Conservation (phyloP, 192 early-diverging fungal species). For the Obelidium mucronatum region DNA sequence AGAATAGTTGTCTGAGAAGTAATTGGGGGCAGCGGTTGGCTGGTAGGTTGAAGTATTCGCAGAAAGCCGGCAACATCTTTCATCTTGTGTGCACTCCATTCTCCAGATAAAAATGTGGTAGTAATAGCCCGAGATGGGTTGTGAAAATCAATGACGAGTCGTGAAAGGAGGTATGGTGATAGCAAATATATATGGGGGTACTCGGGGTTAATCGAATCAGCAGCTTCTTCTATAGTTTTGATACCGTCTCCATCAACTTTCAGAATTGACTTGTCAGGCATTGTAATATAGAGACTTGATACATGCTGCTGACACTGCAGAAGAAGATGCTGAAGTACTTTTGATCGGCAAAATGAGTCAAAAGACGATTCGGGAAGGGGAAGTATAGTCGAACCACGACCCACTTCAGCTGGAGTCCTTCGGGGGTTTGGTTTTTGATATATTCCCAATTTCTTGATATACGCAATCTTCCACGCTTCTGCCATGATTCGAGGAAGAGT, state of each 20-base stretch:
- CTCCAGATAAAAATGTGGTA: slow-evolving; percentile 35
- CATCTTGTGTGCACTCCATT: slow-evolving; percentile 24
- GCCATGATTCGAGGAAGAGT: slow-evolving; percentile 64
- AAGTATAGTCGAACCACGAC: slow-evolving; percentile 12
- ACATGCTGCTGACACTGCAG: neutral
- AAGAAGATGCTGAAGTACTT: neutral
- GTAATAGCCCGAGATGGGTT: slow-evolving; percentile 31
- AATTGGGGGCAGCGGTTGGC: too few species aligned
- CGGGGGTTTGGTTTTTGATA: slow-evolving; percentile 57
- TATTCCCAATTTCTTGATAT: slow-evolving; percentile 49
- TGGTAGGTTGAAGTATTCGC: neutral
- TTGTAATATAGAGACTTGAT: neutral
- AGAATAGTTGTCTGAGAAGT: neutral
- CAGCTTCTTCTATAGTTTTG: neutral
- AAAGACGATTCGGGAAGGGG: slow-evolving; percentile 22
- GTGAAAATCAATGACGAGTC: slow-evolving; percentile 18
- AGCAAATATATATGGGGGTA: slow-evolving; percentile 7
- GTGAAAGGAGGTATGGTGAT: slow-evolving; percentile 22
- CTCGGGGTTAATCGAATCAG: neutral
- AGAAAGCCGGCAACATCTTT: slow-evolving; percentile 9
- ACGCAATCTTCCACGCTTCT: slow-evolving; percentile 57
- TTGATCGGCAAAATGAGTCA: slow-evolving; percentile 4
- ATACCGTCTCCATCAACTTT: neutral
- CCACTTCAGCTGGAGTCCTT: neutral
- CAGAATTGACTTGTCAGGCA: neutral